Evolutionary conservation across 768 basidiomycete species (phyloP), one percentile per base, ranked within the genome.

Genomic region (Psilocybe sp.): DNA sequence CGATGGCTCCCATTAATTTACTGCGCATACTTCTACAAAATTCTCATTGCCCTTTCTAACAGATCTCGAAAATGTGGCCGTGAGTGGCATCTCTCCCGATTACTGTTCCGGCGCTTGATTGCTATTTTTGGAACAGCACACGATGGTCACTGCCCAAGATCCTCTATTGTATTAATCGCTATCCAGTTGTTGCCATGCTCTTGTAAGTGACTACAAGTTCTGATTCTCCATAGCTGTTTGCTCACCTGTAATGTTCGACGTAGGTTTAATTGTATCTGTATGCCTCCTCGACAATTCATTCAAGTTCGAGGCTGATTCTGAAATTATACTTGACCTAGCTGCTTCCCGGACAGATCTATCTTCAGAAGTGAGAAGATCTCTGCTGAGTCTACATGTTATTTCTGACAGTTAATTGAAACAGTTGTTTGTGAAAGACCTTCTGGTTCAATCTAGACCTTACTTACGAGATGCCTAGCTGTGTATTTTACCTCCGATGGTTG

Each of bases 401-500:
- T 28, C 23, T 28, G 23, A 28, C 23, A 3, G 23, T 4, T 28
- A 7, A 28, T 28, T 28, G 4, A 28, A 28, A 28, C 23, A 28
- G 23, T 51, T 46, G 50, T 51, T 28, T 12, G 44, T 40, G 3
- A 11, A 23, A 13, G 13, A 10, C 23, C 15, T n/a, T 47, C 34
- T n/a, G 3, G 3, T 14, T 33, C 16, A 14, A 36, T 32, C 23
- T 5, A 14, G 11, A 8, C 4, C 45, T 34, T 16, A 32, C 35
- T 38, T 15, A 34, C 3, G 3, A 44, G 40, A 39, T 18, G 16
- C 18, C 6, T 36, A 66, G 63, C 46, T 66, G 65, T 37, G 48
- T 60, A 43, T 66, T 66, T 48, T 66, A 60, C 39, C 60, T 66
- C 35, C 60, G 65, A n/a, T 66, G 63, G 65, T 58, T 64, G 4